Conservation (phyloP, 75 land plant species). For the Cunninghamia lanceolata region DNA sequence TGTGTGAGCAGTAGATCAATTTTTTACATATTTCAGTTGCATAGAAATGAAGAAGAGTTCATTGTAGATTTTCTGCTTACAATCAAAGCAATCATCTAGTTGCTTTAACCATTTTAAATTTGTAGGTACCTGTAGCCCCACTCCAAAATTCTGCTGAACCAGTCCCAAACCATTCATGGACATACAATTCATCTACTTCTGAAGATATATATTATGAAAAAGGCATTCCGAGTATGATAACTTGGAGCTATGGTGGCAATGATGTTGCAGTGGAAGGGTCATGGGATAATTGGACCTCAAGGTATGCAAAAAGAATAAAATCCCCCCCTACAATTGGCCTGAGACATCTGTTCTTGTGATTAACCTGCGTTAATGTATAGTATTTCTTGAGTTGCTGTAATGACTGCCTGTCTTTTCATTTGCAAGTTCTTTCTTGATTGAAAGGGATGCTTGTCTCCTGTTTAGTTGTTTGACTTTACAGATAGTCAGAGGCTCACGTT, state of each 20-base stretch:
- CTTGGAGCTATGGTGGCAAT: slow-evolving; percentile 84
- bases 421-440: background rate
- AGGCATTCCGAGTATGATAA: slow-evolving; percentile 64
- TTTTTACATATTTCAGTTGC: background rate
- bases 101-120: background rate
- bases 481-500: background rate
- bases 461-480: background rate
- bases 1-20: background rate
- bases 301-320: slow-evolving; percentile 28
- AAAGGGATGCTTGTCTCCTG: background rate
- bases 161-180: slow-evolving; percentile 25
- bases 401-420: background rate
- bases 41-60: background rate
- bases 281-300: slow-evolving; percentile 94
- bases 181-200: slow-evolving; percentile 21
- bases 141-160: slow-evolving; percentile 34
- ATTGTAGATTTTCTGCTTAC: background rate
- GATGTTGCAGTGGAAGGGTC: slow-evolving; percentile 83
- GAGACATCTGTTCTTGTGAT: background rate
- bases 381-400: background rate
- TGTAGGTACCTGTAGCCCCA: slow-evolving; percentile 55
- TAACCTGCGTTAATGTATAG: background rate
- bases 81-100: background rate
- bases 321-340: background rate
- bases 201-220: slow-evolving; percentile 28